Conservation (phyloP, 2,329 filamentous ascomycete species). For the Calonectria honghensis region DNA sequence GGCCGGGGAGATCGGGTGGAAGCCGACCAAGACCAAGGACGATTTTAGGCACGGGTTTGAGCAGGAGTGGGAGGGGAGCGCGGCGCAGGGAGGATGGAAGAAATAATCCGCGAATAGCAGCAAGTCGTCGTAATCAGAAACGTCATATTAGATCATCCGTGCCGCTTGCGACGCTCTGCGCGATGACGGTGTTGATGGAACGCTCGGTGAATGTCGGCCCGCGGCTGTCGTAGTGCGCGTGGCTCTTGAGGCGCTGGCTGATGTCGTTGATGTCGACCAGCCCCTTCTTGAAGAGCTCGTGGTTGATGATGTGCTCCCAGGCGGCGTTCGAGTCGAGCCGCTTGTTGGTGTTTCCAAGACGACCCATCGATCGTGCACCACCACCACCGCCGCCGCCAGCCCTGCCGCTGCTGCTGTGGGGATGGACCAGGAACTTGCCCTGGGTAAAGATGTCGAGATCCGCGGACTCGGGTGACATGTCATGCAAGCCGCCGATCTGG, state of each 20-base stretch:
- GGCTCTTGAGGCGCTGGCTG: conserved; percentile 83
- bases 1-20: conserved; percentile 57
- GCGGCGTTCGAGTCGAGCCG: conserved; percentile 82
- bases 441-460: conserved; percentile 14
- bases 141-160: conserved; percentile 20
- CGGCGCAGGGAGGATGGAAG: not conserved
- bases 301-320: conserved; percentile 92
- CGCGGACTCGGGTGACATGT: conserved; percentile 82
- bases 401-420: conserved; percentile 75
- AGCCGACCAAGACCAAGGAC: conserved; percentile 55
- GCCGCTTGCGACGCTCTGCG: conserved; percentile 85
- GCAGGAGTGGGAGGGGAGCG: conserved; percentile 42
- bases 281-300: conserved; percentile 85
- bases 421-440: not conserved
- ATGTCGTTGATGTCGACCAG: conserved; percentile 90
- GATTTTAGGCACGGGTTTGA: conserved; percentile 52
- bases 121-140: not conserved
- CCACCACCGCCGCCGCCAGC: conserved; percentile 72
- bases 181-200: conserved; percentile 83
- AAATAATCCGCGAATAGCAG: not conserved
- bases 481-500: conserved; percentile 71
- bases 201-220: conserved; percentile 91
- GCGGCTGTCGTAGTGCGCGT: conserved; percentile 88
- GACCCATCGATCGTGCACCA: conserved; percentile 62
- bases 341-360: not conserved